Conservation (phyloP, 2,329 filamentous ascomycete genomes). For the Xylaria sp. region DNA sequence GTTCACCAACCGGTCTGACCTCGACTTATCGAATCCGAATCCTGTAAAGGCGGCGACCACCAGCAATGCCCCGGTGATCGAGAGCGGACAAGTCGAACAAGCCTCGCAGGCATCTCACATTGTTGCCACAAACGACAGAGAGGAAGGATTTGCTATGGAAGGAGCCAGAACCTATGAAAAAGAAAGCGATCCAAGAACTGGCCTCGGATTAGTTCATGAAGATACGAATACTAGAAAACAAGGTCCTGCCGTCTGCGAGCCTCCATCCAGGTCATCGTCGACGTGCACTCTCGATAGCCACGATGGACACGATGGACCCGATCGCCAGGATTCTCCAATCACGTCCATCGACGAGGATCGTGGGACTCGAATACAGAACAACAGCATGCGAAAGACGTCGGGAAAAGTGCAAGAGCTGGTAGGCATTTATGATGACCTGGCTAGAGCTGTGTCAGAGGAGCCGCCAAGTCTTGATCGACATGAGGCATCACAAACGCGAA, state of each 20-base stretch:
- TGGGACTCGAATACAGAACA: conserved; percentile 40
- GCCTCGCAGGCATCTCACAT: neutral
- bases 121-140: neutral
- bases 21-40: conserved; percentile 20
- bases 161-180: neutral
- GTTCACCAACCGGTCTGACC: conserved; percentile 38
- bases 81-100: conserved; percentile 18
- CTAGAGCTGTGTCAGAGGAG: conserved; percentile 47
- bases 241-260: conserved; percentile 37
- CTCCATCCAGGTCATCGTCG: conserved; percentile 45
- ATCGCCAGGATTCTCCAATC: conserved; percentile 56
- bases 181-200: neutral
- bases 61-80: conserved; percentile 17
- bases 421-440: conserved; percentile 60
- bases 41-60: conserved; percentile 23
- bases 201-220: conserved; percentile 8
- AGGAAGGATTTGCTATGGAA: neutral
- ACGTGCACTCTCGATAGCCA: conserved; percentile 47
- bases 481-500: conserved; percentile 16
- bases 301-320: conserved; percentile 45
- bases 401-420: conserved; percentile 62
- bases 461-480: conserved; percentile 33
- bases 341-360: conserved; percentile 58
- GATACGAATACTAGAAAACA: conserved; percentile 21
- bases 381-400: conserved; percentile 49